Evolutionary conservation across 2,329 filamentous ascomycete species (phyloP).

Genomic region (Epichloe hybrida): DNA sequence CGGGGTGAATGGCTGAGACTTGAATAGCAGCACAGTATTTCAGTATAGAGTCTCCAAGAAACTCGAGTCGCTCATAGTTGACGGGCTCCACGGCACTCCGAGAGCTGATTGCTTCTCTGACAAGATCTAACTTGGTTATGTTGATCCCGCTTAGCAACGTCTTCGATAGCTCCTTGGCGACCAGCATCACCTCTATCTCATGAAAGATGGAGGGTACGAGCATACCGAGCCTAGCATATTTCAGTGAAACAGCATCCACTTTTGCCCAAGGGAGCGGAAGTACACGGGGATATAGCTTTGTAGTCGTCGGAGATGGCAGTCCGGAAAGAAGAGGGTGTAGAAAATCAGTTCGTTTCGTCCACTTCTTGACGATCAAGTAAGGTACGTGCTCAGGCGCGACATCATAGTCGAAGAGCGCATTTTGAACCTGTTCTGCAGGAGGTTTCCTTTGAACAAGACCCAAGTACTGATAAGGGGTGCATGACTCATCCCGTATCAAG

Average conservation of each 20-base stretch:
- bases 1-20: slow-evolving; percentile 41
- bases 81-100: slow-evolving; percentile 43
- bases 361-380: slow-evolving; percentile 34
- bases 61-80: slow-evolving; percentile 77
- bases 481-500: slow-evolving; percentile 26
- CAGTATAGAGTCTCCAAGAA: slow-evolving; percentile 71
- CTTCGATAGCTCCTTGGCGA: slow-evolving; percentile 43
- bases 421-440: slow-evolving; percentile 22
- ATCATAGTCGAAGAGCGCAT: slow-evolving; percentile 22
- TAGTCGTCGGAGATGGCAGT: slow-evolving; percentile 12
- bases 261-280: slow-evolving; percentile 35
- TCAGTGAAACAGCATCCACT: slow-evolving; percentile 32
- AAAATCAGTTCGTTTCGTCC: slow-evolving; percentile 45
- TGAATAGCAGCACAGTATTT: slow-evolving; percentile 62
- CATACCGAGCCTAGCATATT: slow-evolving; percentile 36
- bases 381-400: slow-evolving; percentile 29
- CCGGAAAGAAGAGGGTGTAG: slow-evolving; percentile 28
- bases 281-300: slow-evolving; percentile 29
- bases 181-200: slow-evolving; percentile 49
- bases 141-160: slow-evolving; percentile 25
- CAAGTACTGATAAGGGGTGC: slow-evolving; percentile 28
- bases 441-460: slow-evolving; percentile 32
- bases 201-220: slow-evolving; percentile 63
- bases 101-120: slow-evolving; percentile 59
- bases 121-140: slow-evolving; percentile 38